phyloP scores from a whole-genome alignment of 371 early-diverging fungal genomes.

The Apophysomyces sp. region DNA sequence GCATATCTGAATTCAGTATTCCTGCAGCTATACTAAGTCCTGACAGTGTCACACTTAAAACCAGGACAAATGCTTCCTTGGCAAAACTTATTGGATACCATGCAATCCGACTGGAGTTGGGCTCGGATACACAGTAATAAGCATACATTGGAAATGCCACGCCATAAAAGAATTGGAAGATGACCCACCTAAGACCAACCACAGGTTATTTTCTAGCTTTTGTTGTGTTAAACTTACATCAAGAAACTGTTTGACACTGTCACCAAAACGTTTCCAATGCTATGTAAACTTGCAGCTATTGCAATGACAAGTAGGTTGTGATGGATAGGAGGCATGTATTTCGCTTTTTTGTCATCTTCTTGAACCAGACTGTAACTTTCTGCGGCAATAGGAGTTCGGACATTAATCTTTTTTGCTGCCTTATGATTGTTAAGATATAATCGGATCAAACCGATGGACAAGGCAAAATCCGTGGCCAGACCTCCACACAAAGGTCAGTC shows the following conservation, averaged over 20 bases:
- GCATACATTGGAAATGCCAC: constrained; percentile 30
- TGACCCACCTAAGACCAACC: constrained; percentile 23
- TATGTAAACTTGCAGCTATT: constrained; percentile 21
- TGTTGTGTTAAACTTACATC: constrained; percentile 9
- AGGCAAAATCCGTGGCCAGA: constrained; percentile 45
- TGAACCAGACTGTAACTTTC: neutral
- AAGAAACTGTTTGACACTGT: constrained; percentile 17
- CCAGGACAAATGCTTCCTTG: constrained; percentile 14
- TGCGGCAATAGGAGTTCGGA: constrained; percentile 2
- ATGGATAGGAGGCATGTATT: constrained; percentile 14
- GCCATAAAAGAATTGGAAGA: constrained; percentile 29
- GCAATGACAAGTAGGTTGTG: constrained; percentile 14
- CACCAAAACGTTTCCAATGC: constrained; percentile 24
- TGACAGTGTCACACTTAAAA: constrained; percentile 2
- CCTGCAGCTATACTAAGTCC: constrained; percentile 14
- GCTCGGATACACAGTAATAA: constrained; percentile 20
- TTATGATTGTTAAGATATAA: constrained; percentile 25
- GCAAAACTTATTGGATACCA: constrained; percentile 15
- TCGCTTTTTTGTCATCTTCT: constrained; percentile 7
- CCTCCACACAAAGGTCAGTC: constrained; percentile 13
- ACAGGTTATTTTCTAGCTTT: neutral
- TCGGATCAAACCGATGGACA: constrained; percentile 37
- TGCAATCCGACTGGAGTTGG: constrained; percentile 16
- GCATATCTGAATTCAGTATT: constrained; percentile 8
- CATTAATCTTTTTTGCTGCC: constrained; percentile 3